These are phyloP conservation scores for Hura crepitans DNA, from an alignment of 441 rosid genomes.

Conservation along the genomic window DNA sequence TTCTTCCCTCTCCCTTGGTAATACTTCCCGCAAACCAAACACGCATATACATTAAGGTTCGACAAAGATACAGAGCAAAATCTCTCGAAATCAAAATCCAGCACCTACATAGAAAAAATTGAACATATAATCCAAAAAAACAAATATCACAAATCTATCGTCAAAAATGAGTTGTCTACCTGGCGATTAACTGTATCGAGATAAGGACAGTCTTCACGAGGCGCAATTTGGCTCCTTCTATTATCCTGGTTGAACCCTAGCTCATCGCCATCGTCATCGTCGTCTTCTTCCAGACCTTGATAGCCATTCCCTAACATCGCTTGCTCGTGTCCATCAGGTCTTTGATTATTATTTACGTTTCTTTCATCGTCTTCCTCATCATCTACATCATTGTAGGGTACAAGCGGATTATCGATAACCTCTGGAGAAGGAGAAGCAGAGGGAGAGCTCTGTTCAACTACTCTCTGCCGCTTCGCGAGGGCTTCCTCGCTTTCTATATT, in stretches of 20 bases:
- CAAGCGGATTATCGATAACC: constrained; percentile 58
- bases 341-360: constrained; percentile 17
- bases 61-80: constrained; percentile 91
- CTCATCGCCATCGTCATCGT: constrained; percentile 27
- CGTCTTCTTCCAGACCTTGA: constrained; percentile 25
- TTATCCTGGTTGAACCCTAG: constrained; percentile 28
- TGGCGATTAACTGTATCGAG: constrained; percentile 95
- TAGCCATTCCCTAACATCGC: constrained; percentile 16
- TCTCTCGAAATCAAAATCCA: constrained; percentile 98
- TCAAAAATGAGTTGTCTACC: constrained; percentile 33
- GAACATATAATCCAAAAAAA: neutral
- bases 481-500: constrained; percentile 34
- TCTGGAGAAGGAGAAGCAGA: constrained; percentile 36
- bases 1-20: constrained; percentile 92
- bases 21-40: constrained; percentile 93
- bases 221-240: constrained; percentile 52
- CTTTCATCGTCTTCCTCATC: constrained; percentile 53
- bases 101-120: constrained; percentile 42
- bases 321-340: constrained; percentile 12
- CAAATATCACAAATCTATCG: neutral
- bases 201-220: constrained; percentile 89
- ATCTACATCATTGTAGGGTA: constrained; percentile 61
- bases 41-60: constrained; percentile 85
- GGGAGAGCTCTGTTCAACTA: constrained; percentile 18
- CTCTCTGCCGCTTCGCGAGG: constrained; percentile 46